Base-by-base conservation (phyloP, 2,329 filamentous ascomycete species). In the Claviceps arundinis region DNA sequence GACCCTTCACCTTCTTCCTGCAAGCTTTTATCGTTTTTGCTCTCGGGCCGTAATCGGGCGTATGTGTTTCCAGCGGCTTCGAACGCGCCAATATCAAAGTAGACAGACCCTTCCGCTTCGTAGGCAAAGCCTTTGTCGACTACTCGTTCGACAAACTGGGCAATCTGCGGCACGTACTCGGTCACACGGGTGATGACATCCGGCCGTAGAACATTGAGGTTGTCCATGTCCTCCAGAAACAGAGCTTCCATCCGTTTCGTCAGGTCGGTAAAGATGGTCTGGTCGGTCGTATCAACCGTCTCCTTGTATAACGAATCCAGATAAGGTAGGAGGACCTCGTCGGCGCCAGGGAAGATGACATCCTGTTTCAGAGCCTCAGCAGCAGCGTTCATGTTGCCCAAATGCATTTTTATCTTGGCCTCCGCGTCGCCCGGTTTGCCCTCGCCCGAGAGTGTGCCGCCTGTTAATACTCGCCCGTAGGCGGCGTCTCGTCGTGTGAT, bases 1-100 rank as follows among this genome's bases (percentile, higher is more conserved):
- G 89, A 86, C 0, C 91, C 91, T 64, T 97, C 93, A 9, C 91
- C 91, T 60, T 97, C 91, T 7, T 89, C 89, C 59, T 86, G 82
- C 24, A 96, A 72, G 3, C 83, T 82, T 64, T 89, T 85, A 69
- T 97, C 85, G 55, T 87, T 89, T 52, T 85, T 78, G 65, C 85
- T 93, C 72, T 89, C 89, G 0, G 91, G 91, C 53, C 90, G 83
- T 26, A 97, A 72, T 50, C 89, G 78, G 3, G 90, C 88, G 64
- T 97, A 97, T 2, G 81, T 79, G 64, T 95, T 89, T 0, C 90
- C 89, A 0, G 81, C 82, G 58, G 81, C 81, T 65, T 96, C 89
- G 62, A 95, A 97, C 0, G 87, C 81, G 4, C 76, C 73, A 57
- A 95, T 96, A 61, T 96, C 91, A 57, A 96, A 97, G 68, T 96